Percentiles rank a stretch among this genome's conserved stretches.
Evolutionary conservation across 129 eudicot species (phyloP).

Genomic region (Saposhnikovia divaricata): DNA sequence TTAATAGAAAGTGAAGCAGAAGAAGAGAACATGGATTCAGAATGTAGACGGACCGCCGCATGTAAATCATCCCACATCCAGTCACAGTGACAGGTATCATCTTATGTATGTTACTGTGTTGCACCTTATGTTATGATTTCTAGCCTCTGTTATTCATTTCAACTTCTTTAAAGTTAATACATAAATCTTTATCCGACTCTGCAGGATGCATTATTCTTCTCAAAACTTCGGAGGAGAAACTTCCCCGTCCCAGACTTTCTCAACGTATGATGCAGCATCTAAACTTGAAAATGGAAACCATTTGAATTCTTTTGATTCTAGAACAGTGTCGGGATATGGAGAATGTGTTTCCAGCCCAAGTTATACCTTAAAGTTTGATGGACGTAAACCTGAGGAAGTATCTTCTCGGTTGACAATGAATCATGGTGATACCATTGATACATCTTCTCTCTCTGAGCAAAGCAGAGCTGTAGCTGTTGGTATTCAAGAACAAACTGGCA

Average conservation of each 20-base stretch:
- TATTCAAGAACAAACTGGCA: conserved; percentile 32
- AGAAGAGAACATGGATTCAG: conserved; percentile 9
- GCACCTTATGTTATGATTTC: background rate
- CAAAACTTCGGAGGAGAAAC: conserved; percentile 26
- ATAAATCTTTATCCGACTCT: conserved; percentile 12
- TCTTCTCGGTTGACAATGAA: conserved; percentile 23
- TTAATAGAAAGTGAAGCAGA: conserved; percentile 32
- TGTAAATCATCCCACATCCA: background rate
- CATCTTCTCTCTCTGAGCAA: conserved; percentile 28
- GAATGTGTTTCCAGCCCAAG: conserved; percentile 57
- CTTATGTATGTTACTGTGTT: conserved; percentile 1
- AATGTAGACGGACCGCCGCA: background rate
- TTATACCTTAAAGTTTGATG: conserved; percentile 40
- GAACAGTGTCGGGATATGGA: conserved; percentile 40
- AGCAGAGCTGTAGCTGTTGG: conserved; percentile 28
- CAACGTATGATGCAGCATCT: conserved; percentile 29
- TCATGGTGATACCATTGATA: conserved; percentile 30
- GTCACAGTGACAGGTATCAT: conserved; percentile 32
- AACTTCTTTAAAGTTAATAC: background rate
- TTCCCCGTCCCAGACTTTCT: conserved; percentile 41
- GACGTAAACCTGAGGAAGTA: conserved; percentile 39
- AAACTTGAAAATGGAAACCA: conserved; percentile 44
- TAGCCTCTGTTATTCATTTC: background rate
- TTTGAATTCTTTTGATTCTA: conserved; percentile 35
- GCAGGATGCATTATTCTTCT: conserved; percentile 51